These are phyloP conservation scores for Ploettnerulaceae sp. DNA, from an alignment of 2,329 filamentous ascomycete species.

Conservation along the genomic window DNA sequence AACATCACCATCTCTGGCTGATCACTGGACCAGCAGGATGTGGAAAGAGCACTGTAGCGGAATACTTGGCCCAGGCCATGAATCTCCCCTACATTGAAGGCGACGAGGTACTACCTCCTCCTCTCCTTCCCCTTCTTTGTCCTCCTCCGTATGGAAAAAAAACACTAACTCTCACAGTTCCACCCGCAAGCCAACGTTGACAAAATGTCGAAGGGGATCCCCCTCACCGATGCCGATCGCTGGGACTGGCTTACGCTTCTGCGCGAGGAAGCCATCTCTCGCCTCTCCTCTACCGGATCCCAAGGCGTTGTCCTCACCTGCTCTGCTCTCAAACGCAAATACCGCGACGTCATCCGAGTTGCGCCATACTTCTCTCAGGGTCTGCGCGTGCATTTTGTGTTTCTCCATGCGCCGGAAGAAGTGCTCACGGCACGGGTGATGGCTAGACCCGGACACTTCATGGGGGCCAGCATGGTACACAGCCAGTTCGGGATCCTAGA, in stretches of 20 bases:
- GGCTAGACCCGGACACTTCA: slow-evolving; percentile 78
- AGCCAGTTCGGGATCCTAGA: slow-evolving; percentile 90
- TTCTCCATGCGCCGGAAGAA: slow-evolving; percentile 73
- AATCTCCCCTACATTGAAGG: slow-evolving; percentile 70
- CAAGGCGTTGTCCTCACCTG: slow-evolving; percentile 90
- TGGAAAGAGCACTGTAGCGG: slow-evolving; percentile 72
- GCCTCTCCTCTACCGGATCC: slow-evolving; percentile 45
- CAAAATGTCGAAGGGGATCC: slow-evolving; percentile 82
- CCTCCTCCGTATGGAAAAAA: background rate
- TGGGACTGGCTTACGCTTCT: slow-evolving; percentile 93
- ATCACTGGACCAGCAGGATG: slow-evolving; percentile 75
- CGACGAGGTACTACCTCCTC: slow-evolving; percentile 55
- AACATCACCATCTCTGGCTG: slow-evolving; percentile 68
- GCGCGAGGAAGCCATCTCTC: slow-evolving; percentile 60
- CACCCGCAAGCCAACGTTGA: slow-evolving; percentile 75
- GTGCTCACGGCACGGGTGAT: slow-evolving; percentile 72
- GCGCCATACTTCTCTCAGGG: slow-evolving; percentile 69
- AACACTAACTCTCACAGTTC: slow-evolving; percentile 46
- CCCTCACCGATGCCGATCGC: slow-evolving; percentile 86
- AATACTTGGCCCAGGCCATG: slow-evolving; percentile 57
- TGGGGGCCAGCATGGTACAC: slow-evolving; percentile 92
- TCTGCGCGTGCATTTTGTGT: slow-evolving; percentile 87
- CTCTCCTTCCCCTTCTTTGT: slow-evolving; percentile 4
- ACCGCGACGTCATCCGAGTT: slow-evolving; percentile 84
- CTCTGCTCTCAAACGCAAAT: slow-evolving; percentile 94